Evolutionary conservation across 2,329 filamentous ascomycete genomes (phyloP).

Genomic region (Daldinia sp.): DNA sequence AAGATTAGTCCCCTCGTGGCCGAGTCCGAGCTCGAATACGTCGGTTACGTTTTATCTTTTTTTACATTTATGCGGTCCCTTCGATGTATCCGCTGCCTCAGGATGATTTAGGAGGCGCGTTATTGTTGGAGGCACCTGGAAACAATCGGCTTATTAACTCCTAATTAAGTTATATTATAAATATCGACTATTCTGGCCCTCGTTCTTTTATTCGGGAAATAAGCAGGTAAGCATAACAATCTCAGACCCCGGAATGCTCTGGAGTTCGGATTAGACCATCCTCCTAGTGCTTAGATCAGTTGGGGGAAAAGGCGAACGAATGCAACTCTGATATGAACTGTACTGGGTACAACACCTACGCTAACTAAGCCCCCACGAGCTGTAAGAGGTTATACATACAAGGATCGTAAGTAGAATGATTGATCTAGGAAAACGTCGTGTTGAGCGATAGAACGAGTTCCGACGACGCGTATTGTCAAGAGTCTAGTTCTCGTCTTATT

Average conservation of each 20-base stretch:
- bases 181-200: not conserved
- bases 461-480: not conserved
- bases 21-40: not conserved
- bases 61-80: not conserved
- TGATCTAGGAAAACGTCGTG: not conserved
- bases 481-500: not conserved
- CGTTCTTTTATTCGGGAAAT: not conserved
- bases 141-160: slow-evolving; percentile 2
- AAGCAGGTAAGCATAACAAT: slow-evolving; percentile 3
- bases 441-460: not conserved
- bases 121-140: not conserved
- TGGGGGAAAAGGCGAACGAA: not conserved
- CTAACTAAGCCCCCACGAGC: not conserved
- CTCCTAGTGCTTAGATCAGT: slow-evolving; percentile 2
- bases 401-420: not conserved
- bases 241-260: slow-evolving; percentile 3
- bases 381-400: not conserved
- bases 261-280: slow-evolving; percentile 5
- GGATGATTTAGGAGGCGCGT: not conserved
- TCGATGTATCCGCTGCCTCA: not conserved
- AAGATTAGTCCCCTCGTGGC: not conserved
- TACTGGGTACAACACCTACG: not conserved
- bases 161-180: slow-evolving; percentile 10
- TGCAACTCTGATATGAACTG: not conserved
- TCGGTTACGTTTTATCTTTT: not conserved